A percentile compares a stretch with the other conserved stretches of the same genome.
These are phyloP conservation scores for Colletotrichum spinosum DNA, from an alignment of 2,329 filamentous ascomycete genomes.

Conservation along the genomic window DNA sequence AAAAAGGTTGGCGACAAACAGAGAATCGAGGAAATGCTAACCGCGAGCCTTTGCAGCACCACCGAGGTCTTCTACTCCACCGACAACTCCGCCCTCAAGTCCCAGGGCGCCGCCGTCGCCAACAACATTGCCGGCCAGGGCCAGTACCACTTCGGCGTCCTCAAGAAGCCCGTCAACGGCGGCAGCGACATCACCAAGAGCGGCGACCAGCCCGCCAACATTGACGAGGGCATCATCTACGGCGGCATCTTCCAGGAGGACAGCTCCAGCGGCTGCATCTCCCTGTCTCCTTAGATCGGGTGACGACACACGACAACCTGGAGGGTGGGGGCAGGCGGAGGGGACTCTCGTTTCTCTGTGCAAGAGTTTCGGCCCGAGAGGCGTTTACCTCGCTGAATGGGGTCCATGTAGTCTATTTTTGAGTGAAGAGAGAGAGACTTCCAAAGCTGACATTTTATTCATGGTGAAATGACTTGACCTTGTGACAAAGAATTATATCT, in stretches of 20 bases:
- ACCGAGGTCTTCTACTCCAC: constrained; percentile 69
- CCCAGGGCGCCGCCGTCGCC: constrained; percentile 56
- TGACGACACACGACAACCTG: too few relatives aligned
- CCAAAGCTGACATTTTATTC: too few relatives aligned
- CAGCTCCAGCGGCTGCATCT: constrained; percentile 44
- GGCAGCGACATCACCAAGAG: constrained; percentile 58
- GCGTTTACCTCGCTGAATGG: too few relatives aligned
- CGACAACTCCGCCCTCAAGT: constrained; percentile 55
- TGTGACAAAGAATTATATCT: too few relatives aligned
- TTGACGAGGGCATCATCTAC: constrained; percentile 65
- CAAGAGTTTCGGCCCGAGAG: neutral
- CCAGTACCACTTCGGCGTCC: constrained; percentile 71
- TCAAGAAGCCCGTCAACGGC: constrained; percentile 69
- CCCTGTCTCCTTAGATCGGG: constrained; percentile 10
- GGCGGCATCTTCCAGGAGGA: constrained; percentile 66
- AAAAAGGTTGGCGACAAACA: too few relatives aligned
- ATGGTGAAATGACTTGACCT: too few relatives aligned
- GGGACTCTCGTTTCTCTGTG: constrained; percentile 16
- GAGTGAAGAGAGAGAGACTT: too few relatives aligned
- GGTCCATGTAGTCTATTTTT: too few relatives aligned
- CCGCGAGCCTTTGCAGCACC: constrained; percentile 52
- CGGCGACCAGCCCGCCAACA: constrained; percentile 59
- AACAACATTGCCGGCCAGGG: constrained; percentile 68
- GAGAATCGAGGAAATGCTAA: neutral
- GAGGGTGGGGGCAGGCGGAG: neutral